Conservation (phyloP, 177 flowering plant genomes). For the Tripterygium wilfordii region DNA sequence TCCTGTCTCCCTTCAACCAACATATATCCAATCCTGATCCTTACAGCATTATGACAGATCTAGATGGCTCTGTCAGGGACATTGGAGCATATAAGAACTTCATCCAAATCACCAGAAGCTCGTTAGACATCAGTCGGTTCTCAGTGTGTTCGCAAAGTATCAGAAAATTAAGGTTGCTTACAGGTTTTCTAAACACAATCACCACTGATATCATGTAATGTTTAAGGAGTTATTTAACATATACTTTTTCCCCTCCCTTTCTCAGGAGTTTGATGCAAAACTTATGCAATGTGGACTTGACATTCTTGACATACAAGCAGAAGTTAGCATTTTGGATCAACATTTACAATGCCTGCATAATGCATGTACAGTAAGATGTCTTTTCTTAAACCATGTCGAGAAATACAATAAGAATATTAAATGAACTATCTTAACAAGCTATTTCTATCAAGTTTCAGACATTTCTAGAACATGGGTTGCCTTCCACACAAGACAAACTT, state of each 20-base stretch:
- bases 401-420: neutral
- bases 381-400: constrained; percentile 8
- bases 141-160: constrained; percentile 35
- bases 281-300: constrained; percentile 55
- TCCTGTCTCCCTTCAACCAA: constrained; percentile 21
- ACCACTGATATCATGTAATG: neutral
- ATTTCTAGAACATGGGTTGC: constrained; percentile 80
- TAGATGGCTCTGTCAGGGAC: constrained; percentile 39
- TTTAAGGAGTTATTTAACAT: neutral
- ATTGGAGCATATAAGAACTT: constrained; percentile 67
- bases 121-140: constrained; percentile 39
- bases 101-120: constrained; percentile 53
- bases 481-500: constrained; percentile 62
- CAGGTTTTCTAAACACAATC: neutral
- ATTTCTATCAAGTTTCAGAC: constrained; percentile 45
- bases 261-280: constrained; percentile 63
- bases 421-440: neutral
- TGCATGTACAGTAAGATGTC: constrained; percentile 76
- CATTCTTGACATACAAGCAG: constrained; percentile 70
- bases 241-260: neutral
- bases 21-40: constrained; percentile 42
- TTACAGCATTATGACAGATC: constrained; percentile 38
- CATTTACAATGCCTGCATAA: constrained; percentile 80
- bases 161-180: constrained; percentile 46
- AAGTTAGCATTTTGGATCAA: constrained; percentile 97